Evolutionary conservation across 1,139 yeast species (phyloP), one percentile per base, ranked within the genome.

Genomic region (Diutina scorzettiae): DNA sequence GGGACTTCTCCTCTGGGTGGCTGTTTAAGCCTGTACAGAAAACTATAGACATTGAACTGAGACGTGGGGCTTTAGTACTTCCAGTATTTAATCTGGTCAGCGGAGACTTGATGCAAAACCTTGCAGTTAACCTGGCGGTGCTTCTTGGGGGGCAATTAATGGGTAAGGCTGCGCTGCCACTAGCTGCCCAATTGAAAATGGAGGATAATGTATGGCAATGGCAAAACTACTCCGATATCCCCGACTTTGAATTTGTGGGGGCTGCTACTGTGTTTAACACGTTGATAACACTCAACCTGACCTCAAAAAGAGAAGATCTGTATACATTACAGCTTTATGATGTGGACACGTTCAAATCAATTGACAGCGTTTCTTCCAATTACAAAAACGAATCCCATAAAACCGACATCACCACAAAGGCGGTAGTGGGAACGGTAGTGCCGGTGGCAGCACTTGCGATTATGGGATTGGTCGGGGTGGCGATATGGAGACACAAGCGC

Each of bases 1-100:
- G 81, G 79, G 74, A 73, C 47, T 71, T 70, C 44, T 64, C 63
- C 41, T 60, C 79, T 2, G 74, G 74, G 0, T 78, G 85, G 85
- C 64, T 77, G 3, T 77, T 74, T 53, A 62, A 63, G 44, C 52
- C 50, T 30, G 55, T 63, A 60, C 2, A 55, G 60, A 2, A 43
- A 25, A 54, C 23, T 8, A 5, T 11, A 3, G 7, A 25, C 9
- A 21, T 33, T n/a, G 37, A 20, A 6, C 37, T 33, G 37, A 20
- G 37, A 21, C 37, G 37, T 6, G 37, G 16, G 4, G 62, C 81
- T 0, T 50, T 76, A 45, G 61, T 66, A 1, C 53, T 77, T 12
- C 81, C 81, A 0, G 54, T 66, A 1, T 69, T 68, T 42, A 20
- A 20, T 17, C 20, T n/a, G 12, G 11, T 21, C 7, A 18, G 21